Evolutionary conservation across 208 protist species (phyloP), one percentile per base, ranked within the genome.

Genomic region (Balamuthia mandrillaris): DNA sequence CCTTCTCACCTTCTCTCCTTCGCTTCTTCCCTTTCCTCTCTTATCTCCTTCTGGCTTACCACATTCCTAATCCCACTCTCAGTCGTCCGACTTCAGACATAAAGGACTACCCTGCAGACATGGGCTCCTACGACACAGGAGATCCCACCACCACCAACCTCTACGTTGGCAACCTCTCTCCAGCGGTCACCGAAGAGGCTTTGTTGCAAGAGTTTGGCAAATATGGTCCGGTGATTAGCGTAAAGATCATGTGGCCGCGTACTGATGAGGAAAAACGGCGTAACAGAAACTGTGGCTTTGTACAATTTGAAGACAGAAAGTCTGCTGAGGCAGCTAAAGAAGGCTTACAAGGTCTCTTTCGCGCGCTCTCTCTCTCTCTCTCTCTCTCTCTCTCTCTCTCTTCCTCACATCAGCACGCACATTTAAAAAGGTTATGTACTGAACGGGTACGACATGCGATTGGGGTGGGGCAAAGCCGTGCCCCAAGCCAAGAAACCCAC

Each of bases 191-290:
- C n/a, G 87, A 89, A 44, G 87, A 89, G 39, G 5, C 78, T 9
- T 75, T 89, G 74, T 61, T 77, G 51, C 27, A 82, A 51, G 72
- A 63, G 61, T 89, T 89, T 18, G 45, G 54, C 16, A 4, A 24
- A 27, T 85, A 61, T 42, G 87, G 87, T 10, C 60, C 49, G 5
- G 84, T 89, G 21, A 47, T 51, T 33, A 77, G 70, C 41, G 58
- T 89, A 1, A 79, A 89, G 49, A 87, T 89, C 70, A 89, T 89
- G 87, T 89, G 87, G 87, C 87, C 87, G 2, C 74, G 87, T 3
- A 84, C 87, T 14, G 72, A 87, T 42, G 87, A 89, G 74, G 87
- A 89, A 79, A 58, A 63, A 24, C 6, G 18, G 37, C 70, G 83
- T 44, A n/a, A 70, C 56, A 68, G 87, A 9, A 87, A 84, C 65